phyloP scores from a whole-genome alignment of 495 filamentous ascomycete genomes.

The Hypoxylon intermedium region DNA sequence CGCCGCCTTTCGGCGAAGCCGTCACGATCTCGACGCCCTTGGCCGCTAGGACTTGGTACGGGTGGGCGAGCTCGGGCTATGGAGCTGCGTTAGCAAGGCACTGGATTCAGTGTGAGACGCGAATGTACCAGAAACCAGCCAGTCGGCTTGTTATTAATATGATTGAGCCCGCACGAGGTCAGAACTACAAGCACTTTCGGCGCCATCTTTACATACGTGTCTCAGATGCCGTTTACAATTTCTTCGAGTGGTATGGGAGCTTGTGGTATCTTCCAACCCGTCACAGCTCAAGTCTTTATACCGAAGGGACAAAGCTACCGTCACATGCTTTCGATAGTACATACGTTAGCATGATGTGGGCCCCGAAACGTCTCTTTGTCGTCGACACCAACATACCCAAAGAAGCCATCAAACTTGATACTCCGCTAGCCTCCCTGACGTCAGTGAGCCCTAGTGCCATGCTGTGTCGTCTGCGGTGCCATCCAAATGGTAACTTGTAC shows the following conservation, averaged over 20 bases:
- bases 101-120: background rate
- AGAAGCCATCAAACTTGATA: no score
- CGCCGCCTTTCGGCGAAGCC: constrained; percentile 72
- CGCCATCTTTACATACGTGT: constrained; percentile 42
- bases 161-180: constrained; percentile 65
- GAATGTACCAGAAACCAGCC: constrained; percentile 70
- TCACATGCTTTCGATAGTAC: no score
- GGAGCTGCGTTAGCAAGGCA: background rate
- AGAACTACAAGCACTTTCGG: constrained; percentile 74
- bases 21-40: constrained; percentile 63
- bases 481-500: no score
- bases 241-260: no score
- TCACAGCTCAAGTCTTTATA: no score
- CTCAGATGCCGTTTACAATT: no score
- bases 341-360: no score
- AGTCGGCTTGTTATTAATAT: constrained; percentile 59
- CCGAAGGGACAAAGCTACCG: no score
- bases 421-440: background rate
- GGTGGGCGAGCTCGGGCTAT: constrained; percentile 76
- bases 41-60: constrained; percentile 62
- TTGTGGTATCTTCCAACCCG: no score
- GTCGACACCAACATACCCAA: no score
- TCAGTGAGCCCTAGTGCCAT: background rate
- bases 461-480: no score
- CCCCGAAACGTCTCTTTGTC: no score